Evolutionary conservation across 2,329 filamentous ascomycete genomes (phyloP).

Genomic region (Fusarium staphyleae): DNA sequence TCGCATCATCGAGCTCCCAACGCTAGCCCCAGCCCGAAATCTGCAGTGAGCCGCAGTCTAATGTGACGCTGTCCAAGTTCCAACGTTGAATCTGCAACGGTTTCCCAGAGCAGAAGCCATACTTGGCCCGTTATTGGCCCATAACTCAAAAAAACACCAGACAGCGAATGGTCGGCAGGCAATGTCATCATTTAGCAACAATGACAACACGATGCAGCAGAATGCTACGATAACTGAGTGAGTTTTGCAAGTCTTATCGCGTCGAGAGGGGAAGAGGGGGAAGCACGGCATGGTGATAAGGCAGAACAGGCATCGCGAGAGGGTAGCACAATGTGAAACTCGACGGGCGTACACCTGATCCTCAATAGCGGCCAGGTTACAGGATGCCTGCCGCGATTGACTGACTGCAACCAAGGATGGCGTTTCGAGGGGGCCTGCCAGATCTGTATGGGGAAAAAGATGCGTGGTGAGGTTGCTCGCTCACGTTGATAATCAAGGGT

Average conservation of each 20-base stretch:
- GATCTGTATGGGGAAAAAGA: slow-evolving; percentile 30
- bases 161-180: slow-evolving; percentile 15
- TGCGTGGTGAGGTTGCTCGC: slow-evolving; percentile 29
- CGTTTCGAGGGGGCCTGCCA: slow-evolving; percentile 19
- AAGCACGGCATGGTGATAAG: slow-evolving; percentile 19
- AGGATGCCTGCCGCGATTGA: slow-evolving; percentile 27
- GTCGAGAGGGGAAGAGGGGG: slow-evolving; percentile 13
- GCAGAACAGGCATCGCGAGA: slow-evolving; percentile 3
- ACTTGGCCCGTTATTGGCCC: slow-evolving; percentile 16
- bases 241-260: neutral
- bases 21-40: neutral
- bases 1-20: slow-evolving; percentile 8
- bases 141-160: slow-evolving; percentile 11
- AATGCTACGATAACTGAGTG: slow-evolving; percentile 2
- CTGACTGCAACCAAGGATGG: slow-evolving; percentile 13
- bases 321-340: slow-evolving; percentile 12
- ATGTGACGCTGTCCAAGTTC: slow-evolving; percentile 3
- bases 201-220: slow-evolving; percentile 19
- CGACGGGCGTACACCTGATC: slow-evolving; percentile 2
- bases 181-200: slow-evolving; percentile 22
- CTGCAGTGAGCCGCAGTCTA: slow-evolving; percentile 17
- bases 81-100: slow-evolving; percentile 24
- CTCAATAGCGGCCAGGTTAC: neutral
- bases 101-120: slow-evolving; percentile 1
- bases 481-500: slow-evolving; percentile 26